Evolutionary conservation across 495 filamentous ascomycete species (phyloP).

Genomic region (Annulohypoxylon bovei): DNA sequence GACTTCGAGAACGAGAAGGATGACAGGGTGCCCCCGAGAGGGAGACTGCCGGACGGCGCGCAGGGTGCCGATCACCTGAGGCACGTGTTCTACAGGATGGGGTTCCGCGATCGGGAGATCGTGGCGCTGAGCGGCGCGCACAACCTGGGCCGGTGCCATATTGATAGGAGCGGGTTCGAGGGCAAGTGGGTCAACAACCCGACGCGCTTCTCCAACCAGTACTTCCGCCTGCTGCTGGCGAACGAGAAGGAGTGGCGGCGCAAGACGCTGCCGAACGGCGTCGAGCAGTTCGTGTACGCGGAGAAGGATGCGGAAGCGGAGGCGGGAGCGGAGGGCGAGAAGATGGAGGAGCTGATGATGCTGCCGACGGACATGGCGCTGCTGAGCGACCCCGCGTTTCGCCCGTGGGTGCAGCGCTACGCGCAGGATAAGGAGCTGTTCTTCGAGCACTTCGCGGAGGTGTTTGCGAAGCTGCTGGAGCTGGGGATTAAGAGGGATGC

Average conservation of each 20-base stretch:
- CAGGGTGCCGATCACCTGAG: conserved; percentile 68
- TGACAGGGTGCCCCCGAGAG: conserved; percentile 61
- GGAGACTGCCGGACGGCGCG: conserved; percentile 67
- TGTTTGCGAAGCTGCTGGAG: conserved; percentile 70
- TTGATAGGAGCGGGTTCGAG: conserved; percentile 68
- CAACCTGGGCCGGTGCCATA: conserved; percentile 68
- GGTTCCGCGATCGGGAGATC: conserved; percentile 72
- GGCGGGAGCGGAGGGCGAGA: conserved; percentile 66
- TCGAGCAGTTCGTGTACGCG: conserved; percentile 66
- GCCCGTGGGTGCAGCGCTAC: conserved; percentile 66
- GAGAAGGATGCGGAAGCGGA: conserved; percentile 65
- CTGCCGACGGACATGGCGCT: conserved; percentile 58
- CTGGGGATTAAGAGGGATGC: conserved; percentile 66
- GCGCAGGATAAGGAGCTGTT: conserved; percentile 69
- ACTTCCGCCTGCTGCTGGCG: conserved; percentile 65
- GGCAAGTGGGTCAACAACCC: conserved; percentile 73
- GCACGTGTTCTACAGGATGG: conserved; percentile 69
- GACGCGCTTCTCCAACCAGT: conserved; percentile 71
- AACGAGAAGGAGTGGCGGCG: conserved; percentile 61
- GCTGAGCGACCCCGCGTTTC: conserved; percentile 47
- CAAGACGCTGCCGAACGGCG: conserved; percentile 61
- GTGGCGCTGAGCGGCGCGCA: conserved; percentile 70
- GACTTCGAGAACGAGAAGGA: conserved; percentile 67
- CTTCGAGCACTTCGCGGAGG: conserved; percentile 68
- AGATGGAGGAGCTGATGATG: conserved; percentile 66